These are phyloP conservation scores for Hypoxylon sp. DNA, from an alignment of 2,329 filamentous ascomycete genomes.

Conservation along the genomic window DNA sequence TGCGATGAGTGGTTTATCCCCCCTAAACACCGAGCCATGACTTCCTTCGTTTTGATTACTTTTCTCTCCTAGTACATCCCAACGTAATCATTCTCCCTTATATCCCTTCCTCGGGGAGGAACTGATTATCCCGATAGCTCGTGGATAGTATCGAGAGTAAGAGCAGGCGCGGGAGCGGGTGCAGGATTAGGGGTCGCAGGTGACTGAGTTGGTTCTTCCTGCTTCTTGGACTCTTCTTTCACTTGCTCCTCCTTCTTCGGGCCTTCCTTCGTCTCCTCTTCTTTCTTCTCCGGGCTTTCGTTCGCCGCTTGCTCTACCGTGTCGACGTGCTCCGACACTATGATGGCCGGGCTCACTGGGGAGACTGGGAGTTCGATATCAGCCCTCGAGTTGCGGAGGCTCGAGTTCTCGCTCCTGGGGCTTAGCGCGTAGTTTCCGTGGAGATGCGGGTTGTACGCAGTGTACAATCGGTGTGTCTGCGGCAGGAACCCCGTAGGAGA, in stretches of 20 bases:
- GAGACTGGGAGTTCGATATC: conserved; percentile 2
- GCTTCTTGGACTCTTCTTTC: conserved; percentile 1
- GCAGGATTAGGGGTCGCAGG: background rate
- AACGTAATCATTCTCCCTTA: background rate
- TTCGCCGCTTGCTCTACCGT: background rate
- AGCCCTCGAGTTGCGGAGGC: background rate
- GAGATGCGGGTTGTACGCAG: conserved; percentile 39
- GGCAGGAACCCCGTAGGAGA: background rate
- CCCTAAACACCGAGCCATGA: conserved; percentile 12
- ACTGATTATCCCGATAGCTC: conserved; percentile 12
- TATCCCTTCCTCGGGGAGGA: background rate
- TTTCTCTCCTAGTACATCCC: background rate
- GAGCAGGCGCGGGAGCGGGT: too few relatives aligned
- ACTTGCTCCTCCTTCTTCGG: background rate
- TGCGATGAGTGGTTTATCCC: background rate
- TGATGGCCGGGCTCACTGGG: conserved; percentile 1
- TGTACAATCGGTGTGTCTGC: conserved; percentile 20
- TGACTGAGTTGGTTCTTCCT: background rate
- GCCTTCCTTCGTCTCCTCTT: background rate
- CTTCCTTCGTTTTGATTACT: background rate
- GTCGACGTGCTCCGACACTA: background rate
- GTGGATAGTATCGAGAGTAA: background rate
- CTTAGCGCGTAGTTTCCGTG: conserved; percentile 37
- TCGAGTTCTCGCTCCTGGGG: background rate
- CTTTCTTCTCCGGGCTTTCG: background rate